Base-by-base conservation (phyloP, 1,139 yeast species). In the Suhomyces kunorum region DNA sequence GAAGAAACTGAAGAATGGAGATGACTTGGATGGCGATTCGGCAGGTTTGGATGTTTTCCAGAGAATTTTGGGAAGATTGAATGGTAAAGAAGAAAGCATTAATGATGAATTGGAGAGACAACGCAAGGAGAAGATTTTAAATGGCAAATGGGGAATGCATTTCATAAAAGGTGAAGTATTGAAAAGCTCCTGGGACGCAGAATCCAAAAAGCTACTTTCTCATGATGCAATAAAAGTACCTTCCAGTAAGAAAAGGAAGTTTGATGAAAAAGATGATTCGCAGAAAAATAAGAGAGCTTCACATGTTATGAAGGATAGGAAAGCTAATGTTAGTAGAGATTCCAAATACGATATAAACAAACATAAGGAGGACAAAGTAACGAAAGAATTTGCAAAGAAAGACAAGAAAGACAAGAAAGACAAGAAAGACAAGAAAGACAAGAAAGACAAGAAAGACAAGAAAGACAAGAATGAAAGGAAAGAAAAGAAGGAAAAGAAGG, bases 41-140 rank as follows among this genome's bases (percentile, higher is more conserved):
- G 86, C 92, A 14, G 98, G 98, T 1, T 69, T 94, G 36, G 98
- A 92, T 61, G 95, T 84, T 12, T 92, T 92, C 59, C 98, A 94
- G 65, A 75, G 95, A 55, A 78, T 92, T 36, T 71, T 92, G 49
- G 97, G 97, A 7, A 76, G 92, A 55, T 73, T 92, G 46, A 92
- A 85, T 57, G 94, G 94, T 28, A 80, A 79, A 51, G 90, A 81
- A 59, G 80, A 78, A 22, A 71, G 71, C 46, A 72, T 83, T 12
- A 63, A 63, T 38, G 65, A 73, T 43, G 89, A 82, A 53, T 59
- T 85, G 48, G 90, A 85, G 28, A 71, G 78, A 43, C 81, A 81
- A 52, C 71, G 87, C 48, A 78, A 79, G 36, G 84, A 85, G 13
- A 76, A 76, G 40, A 80, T 87, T 40, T 70, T 85, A 27, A 77